These are phyloP conservation scores for Gaertneriomyces semiglobifer DNA, from an alignment of 192 early-diverging fungal genomes.

Conservation along the genomic window DNA sequence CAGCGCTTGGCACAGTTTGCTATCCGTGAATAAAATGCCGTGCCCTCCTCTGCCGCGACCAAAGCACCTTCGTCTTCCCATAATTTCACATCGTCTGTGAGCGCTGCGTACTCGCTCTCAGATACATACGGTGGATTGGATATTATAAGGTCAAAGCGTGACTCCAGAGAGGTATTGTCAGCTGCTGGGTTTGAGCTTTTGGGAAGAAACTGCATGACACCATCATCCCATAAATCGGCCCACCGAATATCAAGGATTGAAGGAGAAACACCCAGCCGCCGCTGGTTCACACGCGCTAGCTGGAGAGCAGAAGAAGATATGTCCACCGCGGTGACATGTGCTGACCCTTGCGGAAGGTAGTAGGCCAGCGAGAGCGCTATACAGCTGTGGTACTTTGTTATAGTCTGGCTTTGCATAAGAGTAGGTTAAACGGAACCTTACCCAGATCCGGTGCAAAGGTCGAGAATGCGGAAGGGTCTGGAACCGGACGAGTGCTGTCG, in stretches of 20 bases:
- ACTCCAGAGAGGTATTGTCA: background rate
- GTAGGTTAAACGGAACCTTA: slow-evolving; percentile 57
- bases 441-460: slow-evolving; percentile 85
- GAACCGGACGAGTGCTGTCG: background rate
- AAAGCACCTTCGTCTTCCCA: slow-evolving; percentile 87
- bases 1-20: slow-evolving; percentile 38
- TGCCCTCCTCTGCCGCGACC: slow-evolving; percentile 59
- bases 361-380: slow-evolving; percentile 34
- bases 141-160: slow-evolving; percentile 69
- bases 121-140: slow-evolving; percentile 92
- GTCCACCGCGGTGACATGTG: slow-evolving; percentile 23
- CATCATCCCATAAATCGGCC: slow-evolving; percentile 6
- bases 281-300: slow-evolving; percentile 51
- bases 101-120: slow-evolving; percentile 54
- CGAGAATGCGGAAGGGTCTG: slow-evolving; percentile 62
- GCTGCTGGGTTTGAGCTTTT: background rate
- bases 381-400: slow-evolving; percentile 7
- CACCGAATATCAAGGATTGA: slow-evolving; percentile 5
- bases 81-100: slow-evolving; percentile 71
- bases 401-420: slow-evolving; percentile 48
- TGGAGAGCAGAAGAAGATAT: slow-evolving; percentile 58
- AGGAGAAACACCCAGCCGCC: slow-evolving; percentile 17
- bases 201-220: background rate
- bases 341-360: background rate
- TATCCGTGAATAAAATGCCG: slow-evolving; percentile 58